phyloP scores from a whole-genome alignment of 306 rosid genomes.

The Quercus bicolor region DNA sequence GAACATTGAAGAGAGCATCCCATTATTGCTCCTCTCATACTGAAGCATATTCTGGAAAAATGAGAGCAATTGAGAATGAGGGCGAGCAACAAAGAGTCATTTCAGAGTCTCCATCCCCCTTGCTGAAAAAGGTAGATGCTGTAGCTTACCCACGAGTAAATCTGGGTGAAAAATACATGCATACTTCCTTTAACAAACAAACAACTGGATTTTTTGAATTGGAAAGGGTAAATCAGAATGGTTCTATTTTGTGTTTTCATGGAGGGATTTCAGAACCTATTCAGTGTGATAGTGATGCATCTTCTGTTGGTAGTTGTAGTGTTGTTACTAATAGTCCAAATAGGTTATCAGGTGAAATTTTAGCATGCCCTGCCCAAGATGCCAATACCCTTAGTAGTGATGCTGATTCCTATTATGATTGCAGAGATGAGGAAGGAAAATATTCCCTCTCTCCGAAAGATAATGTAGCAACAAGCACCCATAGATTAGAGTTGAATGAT shows the following conservation, averaged over 20 bases:
- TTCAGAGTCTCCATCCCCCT: constrained; percentile 21
- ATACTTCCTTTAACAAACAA: constrained; percentile 45
- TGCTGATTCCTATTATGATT: constrained; percentile 55
- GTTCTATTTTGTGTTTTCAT: constrained; percentile 31
- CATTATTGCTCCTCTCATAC: constrained; percentile 32
- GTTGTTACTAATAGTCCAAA: constrained; percentile 39
- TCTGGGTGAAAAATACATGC: constrained; percentile 60
- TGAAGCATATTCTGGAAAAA: constrained; percentile 48
- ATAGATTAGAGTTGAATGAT: constrained; percentile 76
- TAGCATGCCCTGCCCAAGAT: constrained; percentile 52
- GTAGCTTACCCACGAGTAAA: constrained; percentile 57
- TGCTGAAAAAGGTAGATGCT: constrained; percentile 70
- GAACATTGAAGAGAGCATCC: constrained; percentile 49
- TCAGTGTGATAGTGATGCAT: constrained; percentile 49
- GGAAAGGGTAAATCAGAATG: constrained; percentile 31
- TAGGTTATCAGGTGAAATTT: constrained; percentile 32
- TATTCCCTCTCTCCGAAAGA: constrained; percentile 31
- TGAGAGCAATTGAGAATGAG: constrained; percentile 42
- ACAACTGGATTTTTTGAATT: constrained; percentile 38
- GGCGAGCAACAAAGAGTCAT: constrained; percentile 26
- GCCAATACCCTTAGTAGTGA: constrained; percentile 48
- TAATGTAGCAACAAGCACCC: constrained; percentile 45
- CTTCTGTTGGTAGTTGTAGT: constrained; percentile 91
- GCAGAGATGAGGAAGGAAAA: constrained; percentile 37
- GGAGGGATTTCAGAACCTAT: constrained; percentile 46